Percentiles rank a stretch among this genome's conserved stretches.
These are phyloP conservation scores for Monotropa hypopitys DNA, from an alignment of 179 eudicot genomes.

Conservation along the genomic window DNA sequence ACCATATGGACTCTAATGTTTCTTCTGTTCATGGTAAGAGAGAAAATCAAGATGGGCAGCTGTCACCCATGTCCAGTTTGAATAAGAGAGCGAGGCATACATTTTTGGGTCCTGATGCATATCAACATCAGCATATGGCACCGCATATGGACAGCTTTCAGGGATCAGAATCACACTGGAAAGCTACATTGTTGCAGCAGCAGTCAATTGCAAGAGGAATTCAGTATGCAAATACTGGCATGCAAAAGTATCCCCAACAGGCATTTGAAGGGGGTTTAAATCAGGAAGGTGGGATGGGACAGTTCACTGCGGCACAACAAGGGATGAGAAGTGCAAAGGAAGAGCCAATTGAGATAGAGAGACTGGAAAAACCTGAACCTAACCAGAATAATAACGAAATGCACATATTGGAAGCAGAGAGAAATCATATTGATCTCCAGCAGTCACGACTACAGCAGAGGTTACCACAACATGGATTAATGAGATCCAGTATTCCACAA, in stretches of 20 bases:
- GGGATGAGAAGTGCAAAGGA: slow-evolving; percentile 41
- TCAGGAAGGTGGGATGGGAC: slow-evolving; percentile 36
- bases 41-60: slow-evolving; percentile 62
- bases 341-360: slow-evolving; percentile 42
- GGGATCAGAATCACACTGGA: slow-evolving; percentile 61
- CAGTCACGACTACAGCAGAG: slow-evolving; percentile 48
- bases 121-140: slow-evolving; percentile 45
- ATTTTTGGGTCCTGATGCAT: slow-evolving; percentile 36
- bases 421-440: slow-evolving; percentile 35
- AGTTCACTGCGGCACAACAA: slow-evolving; percentile 34
- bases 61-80: slow-evolving; percentile 32
- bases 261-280: slow-evolving; percentile 49
- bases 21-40: slow-evolving; percentile 40
- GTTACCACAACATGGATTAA: slow-evolving; percentile 37
- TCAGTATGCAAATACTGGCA: slow-evolving; percentile 44
- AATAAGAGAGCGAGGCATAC: slow-evolving; percentile 50
- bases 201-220: slow-evolving; percentile 42
- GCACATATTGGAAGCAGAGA: slow-evolving; percentile 43
- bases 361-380: slow-evolving; percentile 47
- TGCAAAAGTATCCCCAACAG: slow-evolving; percentile 63
- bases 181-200: slow-evolving; percentile 48
- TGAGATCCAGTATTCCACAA: slow-evolving; percentile 47
- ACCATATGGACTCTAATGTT: slow-evolving; percentile 27
- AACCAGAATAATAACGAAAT: slow-evolving; percentile 32
- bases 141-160: slow-evolving; percentile 40